A percentile compares a stretch with the other conserved stretches of the same genome.
Evolutionary conservation across 805 yeast genomes (phyloP).

Genomic region (Grigorovia yakushimaensis): DNA sequence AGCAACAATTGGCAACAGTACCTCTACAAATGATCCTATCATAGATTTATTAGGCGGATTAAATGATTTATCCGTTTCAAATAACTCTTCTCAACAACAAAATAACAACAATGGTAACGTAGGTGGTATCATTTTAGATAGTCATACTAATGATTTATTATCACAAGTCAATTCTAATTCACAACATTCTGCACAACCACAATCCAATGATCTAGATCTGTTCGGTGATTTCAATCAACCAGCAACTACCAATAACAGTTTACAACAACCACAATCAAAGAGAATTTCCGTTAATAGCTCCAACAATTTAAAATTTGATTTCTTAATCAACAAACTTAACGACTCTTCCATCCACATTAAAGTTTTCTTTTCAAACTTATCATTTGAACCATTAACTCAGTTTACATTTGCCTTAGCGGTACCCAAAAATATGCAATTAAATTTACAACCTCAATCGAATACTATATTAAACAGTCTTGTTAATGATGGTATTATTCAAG

Average conservation of each 20-base stretch:
- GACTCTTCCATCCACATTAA: conserved; percentile 34
- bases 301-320: conserved; percentile 39
- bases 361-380: conserved; percentile 43
- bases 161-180: background rate
- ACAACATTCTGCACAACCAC: no score
- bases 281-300: conserved; percentile 36
- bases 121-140: background rate
- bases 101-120: background rate
- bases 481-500: conserved; percentile 45
- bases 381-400: conserved; percentile 36
- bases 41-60: conserved; percentile 69
- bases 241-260: background rate
- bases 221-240: conserved; percentile 8
- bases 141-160: background rate
- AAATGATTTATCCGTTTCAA: conserved; percentile 45
- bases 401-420: conserved; percentile 60
- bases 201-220: conserved; percentile 7
- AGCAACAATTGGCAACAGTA: conserved; percentile 1
- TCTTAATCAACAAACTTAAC: conserved; percentile 32
- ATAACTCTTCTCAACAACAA: conserved; percentile 4
- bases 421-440: conserved; percentile 51
- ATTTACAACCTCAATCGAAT: conserved; percentile 53
- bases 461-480: conserved; percentile 40
- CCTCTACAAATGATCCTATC: conserved; percentile 33
- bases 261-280: conserved; percentile 3